Evolutionary conservation across 2,329 filamentous ascomycete genomes (phyloP).

Genomic region (Parastagonospora nodorum): DNA sequence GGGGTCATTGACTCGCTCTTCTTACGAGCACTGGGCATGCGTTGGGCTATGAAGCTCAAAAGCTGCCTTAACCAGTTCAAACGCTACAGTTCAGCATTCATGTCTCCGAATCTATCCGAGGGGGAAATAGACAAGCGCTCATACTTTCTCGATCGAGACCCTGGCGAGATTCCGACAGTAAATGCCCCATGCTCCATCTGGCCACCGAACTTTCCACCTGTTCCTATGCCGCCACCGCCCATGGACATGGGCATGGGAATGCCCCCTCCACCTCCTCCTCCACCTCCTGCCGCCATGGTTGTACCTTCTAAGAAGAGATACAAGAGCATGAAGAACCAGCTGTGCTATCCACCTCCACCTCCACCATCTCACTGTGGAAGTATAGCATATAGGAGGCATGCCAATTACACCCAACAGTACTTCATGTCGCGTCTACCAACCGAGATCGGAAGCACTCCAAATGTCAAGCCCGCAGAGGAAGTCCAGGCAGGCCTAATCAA

Average conservation of each 20-base stretch:
- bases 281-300: conserved; percentile 2
- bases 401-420: conserved; percentile 24
- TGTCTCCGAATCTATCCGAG: background rate
- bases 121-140: conserved; percentile 18
- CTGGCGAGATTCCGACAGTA: background rate
- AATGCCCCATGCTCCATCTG: conserved; percentile 11
- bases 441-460: conserved; percentile 10
- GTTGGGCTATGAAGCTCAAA: conserved; percentile 30
- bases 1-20: conserved; percentile 35
- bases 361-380: conserved; percentile 3
- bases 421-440: conserved; percentile 33
- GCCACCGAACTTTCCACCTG: conserved; percentile 9
- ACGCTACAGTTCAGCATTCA: conserved; percentile 3
- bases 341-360: background rate
- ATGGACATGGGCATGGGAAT: background rate
- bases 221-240: conserved; percentile 7
- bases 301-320: background rate
- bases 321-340: background rate
- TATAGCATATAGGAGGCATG: conserved; percentile 18
- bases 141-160: conserved; percentile 25
- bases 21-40: conserved; percentile 25
- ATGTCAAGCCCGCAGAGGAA: conserved; percentile 6
- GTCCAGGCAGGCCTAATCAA: conserved; percentile 32
- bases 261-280: conserved; percentile 20
- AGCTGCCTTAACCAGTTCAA: conserved; percentile 9